These are phyloP conservation scores for Grigorovia transvaalensis DNA, from an alignment of 805 yeast species.

Conservation along the genomic window DNA sequence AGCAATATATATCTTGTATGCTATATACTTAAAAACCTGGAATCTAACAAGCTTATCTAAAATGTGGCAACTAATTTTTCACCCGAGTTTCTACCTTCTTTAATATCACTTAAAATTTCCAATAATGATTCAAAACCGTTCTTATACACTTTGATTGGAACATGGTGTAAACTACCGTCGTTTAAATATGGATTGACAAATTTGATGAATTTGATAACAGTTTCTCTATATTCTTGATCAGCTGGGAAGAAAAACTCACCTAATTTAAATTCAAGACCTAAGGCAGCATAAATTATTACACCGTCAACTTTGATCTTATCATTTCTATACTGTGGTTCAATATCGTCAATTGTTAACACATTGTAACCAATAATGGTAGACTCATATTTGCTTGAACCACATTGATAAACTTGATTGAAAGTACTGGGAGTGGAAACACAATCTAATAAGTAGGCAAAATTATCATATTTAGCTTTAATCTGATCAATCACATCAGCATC, in stretches of 20 bases:
- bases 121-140: conserved; percentile 20
- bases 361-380: conserved; percentile 29
- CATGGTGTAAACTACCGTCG: conserved; percentile 21
- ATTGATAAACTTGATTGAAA: conserved; percentile 23
- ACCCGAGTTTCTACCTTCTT: conserved; percentile 19
- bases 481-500: conserved; percentile 35
- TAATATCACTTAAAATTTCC: conserved; percentile 13
- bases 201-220: conserved; percentile 19
- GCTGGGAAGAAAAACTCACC: conserved; percentile 14
- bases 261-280: conserved; percentile 27
- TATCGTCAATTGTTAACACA: conserved; percentile 8
- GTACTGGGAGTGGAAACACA: conserved; percentile 23
- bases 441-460: conserved; percentile 24
- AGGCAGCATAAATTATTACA: conserved; percentile 30
- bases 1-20: too few species aligned
- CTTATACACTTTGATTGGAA: conserved; percentile 22
- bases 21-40: too few species aligned
- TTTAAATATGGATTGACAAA: conserved; percentile 12
- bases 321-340: conserved; percentile 21
- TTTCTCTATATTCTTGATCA: conserved; percentile 13
- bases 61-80: conserved; percentile 17
- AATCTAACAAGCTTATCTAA: background rate
- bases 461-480: conserved; percentile 26
- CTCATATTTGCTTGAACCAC: conserved; percentile 24
- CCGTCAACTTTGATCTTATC: conserved; percentile 22